These are phyloP conservation scores for Aspergillus jensenii DNA, from an alignment of 2,329 filamentous ascomycete species.

Conservation along the genomic window DNA sequence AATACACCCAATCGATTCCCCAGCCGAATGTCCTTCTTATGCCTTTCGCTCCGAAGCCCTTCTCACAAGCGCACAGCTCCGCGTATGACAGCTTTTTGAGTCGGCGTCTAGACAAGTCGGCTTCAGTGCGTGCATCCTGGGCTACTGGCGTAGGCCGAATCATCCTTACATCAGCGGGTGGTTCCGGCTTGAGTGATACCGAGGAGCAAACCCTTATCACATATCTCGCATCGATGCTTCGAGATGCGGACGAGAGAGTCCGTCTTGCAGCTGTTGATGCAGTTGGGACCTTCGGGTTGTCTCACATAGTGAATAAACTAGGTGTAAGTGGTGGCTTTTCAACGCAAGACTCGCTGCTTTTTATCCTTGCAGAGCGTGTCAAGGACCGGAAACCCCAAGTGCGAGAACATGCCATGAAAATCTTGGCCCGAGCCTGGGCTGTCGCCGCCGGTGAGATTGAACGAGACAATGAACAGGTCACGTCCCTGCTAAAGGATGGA, in stretches of 20 bases:
- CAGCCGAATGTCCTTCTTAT: slow-evolving; percentile 68
- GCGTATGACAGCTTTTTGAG: slow-evolving; percentile 84
- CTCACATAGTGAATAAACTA: slow-evolving; percentile 78
- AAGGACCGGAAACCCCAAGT: slow-evolving; percentile 82
- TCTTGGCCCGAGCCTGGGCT: slow-evolving; percentile 88
- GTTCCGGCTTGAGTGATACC: slow-evolving; percentile 79
- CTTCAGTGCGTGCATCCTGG: slow-evolving; percentile 82
- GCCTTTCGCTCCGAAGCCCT: slow-evolving; percentile 84
- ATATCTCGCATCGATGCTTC: slow-evolving; percentile 75
- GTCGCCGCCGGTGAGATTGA: slow-evolving; percentile 85
- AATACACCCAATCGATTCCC: slow-evolving; percentile 51
- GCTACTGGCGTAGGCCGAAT: slow-evolving; percentile 81
- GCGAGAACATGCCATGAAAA: slow-evolving; percentile 80
- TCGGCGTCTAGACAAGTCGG: slow-evolving; percentile 81
- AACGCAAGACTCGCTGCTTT: slow-evolving; percentile 74
- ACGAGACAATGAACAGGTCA: slow-evolving; percentile 74
- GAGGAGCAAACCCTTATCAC: slow-evolving; percentile 76
- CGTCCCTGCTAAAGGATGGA: slow-evolving; percentile 72
- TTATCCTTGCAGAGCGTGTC: slow-evolving; percentile 79
- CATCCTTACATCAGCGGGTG: slow-evolving; percentile 84
- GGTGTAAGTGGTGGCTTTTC: slow-evolving; percentile 72
- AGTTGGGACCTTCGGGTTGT: slow-evolving; percentile 76
- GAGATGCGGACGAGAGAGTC: slow-evolving; percentile 88
- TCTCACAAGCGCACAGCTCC: slow-evolving; percentile 74
- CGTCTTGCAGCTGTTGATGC: slow-evolving; percentile 84